These are phyloP conservation scores for Sinapis alba DNA, from an alignment of 441 rosid species.

Conservation along the genomic window DNA sequence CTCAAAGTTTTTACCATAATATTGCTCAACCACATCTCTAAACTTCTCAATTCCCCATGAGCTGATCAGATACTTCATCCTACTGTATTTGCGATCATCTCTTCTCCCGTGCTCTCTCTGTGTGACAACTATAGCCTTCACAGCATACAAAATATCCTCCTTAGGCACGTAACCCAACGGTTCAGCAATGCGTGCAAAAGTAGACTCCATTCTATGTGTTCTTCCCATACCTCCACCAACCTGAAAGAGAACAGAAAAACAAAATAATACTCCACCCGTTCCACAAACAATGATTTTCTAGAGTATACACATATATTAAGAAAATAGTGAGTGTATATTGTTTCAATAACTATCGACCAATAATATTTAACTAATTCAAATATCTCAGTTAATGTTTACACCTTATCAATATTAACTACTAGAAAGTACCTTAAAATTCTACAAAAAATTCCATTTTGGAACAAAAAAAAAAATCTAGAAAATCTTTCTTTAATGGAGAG, in stretches of 20 bases:
- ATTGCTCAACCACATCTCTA: conserved; percentile 79
- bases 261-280: too few relatives aligned
- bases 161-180: conserved; percentile 90
- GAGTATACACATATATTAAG: too few relatives aligned
- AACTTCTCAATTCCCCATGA: conserved; percentile 95
- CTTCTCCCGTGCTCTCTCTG: conserved; percentile 94
- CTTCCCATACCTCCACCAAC: conserved; percentile 99
- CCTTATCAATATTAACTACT: too few relatives aligned
- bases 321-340: too few relatives aligned
- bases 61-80: conserved; percentile 88
- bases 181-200: conserved; percentile 78
- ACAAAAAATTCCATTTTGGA: too few relatives aligned
- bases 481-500: too few relatives aligned
- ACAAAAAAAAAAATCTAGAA: too few relatives aligned
- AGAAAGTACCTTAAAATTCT: too few relatives aligned
- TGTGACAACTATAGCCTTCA: conserved; percentile 91
- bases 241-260: conserved; percentile 43
- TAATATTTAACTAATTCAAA: too few relatives aligned
- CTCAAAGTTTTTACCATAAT: conserved; percentile 87
- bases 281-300: too few relatives aligned
- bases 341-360: too few relatives aligned
- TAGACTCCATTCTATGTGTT: conserved; percentile 83
- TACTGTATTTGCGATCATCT: conserved; percentile 90
- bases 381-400: too few relatives aligned
- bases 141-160: conserved; percentile 85